Base-by-base conservation (phyloP, 345 rosid genomes). In the Boechera divaricarpa region DNA sequence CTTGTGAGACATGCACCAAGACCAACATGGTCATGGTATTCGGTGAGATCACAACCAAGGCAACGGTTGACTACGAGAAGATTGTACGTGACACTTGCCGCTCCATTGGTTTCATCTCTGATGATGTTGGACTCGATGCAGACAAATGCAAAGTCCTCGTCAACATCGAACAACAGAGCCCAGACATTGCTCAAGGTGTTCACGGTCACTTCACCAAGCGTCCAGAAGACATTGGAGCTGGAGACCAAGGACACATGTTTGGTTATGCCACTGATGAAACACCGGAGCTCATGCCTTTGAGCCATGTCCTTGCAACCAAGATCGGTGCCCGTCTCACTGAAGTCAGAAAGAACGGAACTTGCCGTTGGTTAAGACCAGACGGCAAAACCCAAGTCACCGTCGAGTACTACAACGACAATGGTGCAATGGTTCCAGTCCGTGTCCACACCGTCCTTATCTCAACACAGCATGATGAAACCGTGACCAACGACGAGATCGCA, bases 91-190 rank as follows among this genome's bases (percentile, higher is more conserved):
- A 80, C 74, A 80, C 83, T 72, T 80, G 83, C 80, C 83, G 83
- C 29, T 10, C 77, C 69, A 80, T 80, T 12, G 83, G 83, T 0
- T 80, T 76, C 63, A 61, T 76, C 64, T 80, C 83, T 21, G 83
- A 80, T 18, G 83, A 80, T 10, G 83, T 80, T 42, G 83, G 83
- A 71, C 83, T 80, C 1, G 83, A 80, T n/a, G 83, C 83, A 0
- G 83, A 80, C 76, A 80, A 80, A 53, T 80, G 83, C 74, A 75
- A 80, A 38, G 83, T 80, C 61, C 73, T 75, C 49, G 83, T 80
- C 52, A 75, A 75, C 80, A 80, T 80, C 2, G 79, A 89, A 82
- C 91, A 89, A 80, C 93, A 89, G 83, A 87, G 91, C 74, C 94
- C 94, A 5, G 94, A 89, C 64, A 79, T 75, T 75, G 83, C 83